Evolutionary conservation across 441 rosid genomes (phyloP), one percentile per base, ranked within the genome.

Genomic region (Mallotus repandus): DNA sequence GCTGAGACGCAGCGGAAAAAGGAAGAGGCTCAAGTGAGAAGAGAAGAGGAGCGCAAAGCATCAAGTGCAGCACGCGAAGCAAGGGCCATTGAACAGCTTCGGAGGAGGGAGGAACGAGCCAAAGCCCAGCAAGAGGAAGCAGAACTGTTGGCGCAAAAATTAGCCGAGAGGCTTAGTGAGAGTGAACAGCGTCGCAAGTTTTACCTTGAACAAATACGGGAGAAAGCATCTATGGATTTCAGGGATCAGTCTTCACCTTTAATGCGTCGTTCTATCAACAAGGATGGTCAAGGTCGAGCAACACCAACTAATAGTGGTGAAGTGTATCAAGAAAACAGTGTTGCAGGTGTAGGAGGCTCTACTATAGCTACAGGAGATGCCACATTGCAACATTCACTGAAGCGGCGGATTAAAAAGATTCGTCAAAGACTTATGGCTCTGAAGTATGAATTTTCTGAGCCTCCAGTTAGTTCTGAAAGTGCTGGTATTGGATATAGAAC

Each of bases 51-150:
- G 76, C 89, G 94, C 69, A 89, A 83, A 82, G 97, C 97, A 70
- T 89, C 92, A 69, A 91, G 91, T 81, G 92, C 97, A 57, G 92
- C 89, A 38, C 91, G 94, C 74, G 97, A 89, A 77, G 92, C 94
- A 61, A 86, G 92, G 81, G 85, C 94, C 70, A 78, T 85, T 72
- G 91, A 86, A 82, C 94, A 89, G 77, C 91, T 91, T 74, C 89
- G 94, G 60, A 81, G 91, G 78, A 85, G 86, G 84, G 94, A 91
- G 78, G 90, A 84, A 70, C 88, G 94, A 85, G 94, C 86, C 74
- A 91, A 87, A 77, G 97, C 91, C 21, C 97, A 91, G 83, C 97
- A 89, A 81, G 97, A 91, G 84, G 97, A 91, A 86, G 94, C 94
- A 77, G 97, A 91, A 80, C 79, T 89, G 74, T 79, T 91, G 75